phyloP scores from a whole-genome alignment of 768 basidiomycete genomes.

The Pulveroboletus sp. region DNA sequence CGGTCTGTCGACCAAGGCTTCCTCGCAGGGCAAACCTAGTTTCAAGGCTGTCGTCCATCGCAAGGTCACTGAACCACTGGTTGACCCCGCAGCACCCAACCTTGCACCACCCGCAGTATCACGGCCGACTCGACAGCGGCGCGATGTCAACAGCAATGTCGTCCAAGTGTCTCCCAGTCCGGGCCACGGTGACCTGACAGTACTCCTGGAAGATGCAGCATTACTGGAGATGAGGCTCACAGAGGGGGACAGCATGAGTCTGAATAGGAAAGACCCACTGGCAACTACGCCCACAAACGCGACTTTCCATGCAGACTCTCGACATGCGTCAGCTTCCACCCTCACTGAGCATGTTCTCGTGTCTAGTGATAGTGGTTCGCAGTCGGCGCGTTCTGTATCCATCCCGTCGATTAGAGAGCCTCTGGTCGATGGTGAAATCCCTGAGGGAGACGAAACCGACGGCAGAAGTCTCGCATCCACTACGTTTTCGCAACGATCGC shows the following conservation, averaged over 20 bases:
- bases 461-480: slow-evolving; percentile 31
- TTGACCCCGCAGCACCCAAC: slow-evolving; percentile 11
- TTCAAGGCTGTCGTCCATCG: slow-evolving; percentile 59
- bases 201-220: slow-evolving; percentile 54
- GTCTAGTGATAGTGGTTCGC: slow-evolving; percentile 20
- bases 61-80: slow-evolving; percentile 40
- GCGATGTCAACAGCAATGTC: slow-evolving; percentile 15
- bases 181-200: slow-evolving; percentile 47
- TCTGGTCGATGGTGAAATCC: slow-evolving; percentile 17
- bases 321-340: slow-evolving; percentile 19
- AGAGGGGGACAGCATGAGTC: slow-evolving; percentile 34
- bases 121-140: slow-evolving; percentile 26
- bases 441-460: slow-evolving; percentile 26
- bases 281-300: slow-evolving; percentile 23
- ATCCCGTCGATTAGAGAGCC: slow-evolving; percentile 30
- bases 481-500: slow-evolving; percentile 49
- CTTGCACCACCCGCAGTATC: slow-evolving; percentile 19
- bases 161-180: slow-evolving; percentile 42
- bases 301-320: slow-evolving; percentile 22
- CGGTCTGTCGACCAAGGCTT: not conserved
- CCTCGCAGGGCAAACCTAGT: slow-evolving; percentile 18
- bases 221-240: slow-evolving; percentile 51
- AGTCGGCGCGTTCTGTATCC: slow-evolving; percentile 26
- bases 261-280: slow-evolving; percentile 7
- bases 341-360: slow-evolving; percentile 15